Evolutionary conservation across 208 protist species (phyloP).

Genomic region (Angomonas deanei): DNA sequence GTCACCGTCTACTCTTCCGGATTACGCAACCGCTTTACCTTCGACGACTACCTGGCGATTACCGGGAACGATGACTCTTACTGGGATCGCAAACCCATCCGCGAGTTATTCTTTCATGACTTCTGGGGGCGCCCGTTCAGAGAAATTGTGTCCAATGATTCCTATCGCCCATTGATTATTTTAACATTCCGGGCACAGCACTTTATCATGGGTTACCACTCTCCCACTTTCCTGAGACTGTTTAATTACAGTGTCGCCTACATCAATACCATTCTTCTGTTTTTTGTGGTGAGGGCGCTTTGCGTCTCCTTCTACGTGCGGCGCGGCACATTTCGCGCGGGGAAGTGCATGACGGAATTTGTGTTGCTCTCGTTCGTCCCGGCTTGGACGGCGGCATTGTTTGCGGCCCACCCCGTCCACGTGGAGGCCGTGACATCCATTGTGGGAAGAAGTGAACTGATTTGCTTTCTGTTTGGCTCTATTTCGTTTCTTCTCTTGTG

Average conservation of each 20-base stretch:
- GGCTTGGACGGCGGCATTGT: slow-evolving; percentile 42
- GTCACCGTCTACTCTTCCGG: slow-evolving; percentile 26
- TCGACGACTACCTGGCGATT: slow-evolving; percentile 74
- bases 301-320: slow-evolving; percentile 18
- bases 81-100: slow-evolving; percentile 17
- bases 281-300: slow-evolving; percentile 27
- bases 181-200: slow-evolving; percentile 64
- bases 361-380: slow-evolving; percentile 19
- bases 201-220: slow-evolving; percentile 52
- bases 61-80: slow-evolving; percentile 26
- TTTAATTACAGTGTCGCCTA: slow-evolving; percentile 41
- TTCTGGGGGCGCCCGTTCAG: slow-evolving; percentile 59
- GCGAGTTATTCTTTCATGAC: slow-evolving; percentile 42
- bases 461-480: slow-evolving; percentile 65
- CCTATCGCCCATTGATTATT: slow-evolving; percentile 52
- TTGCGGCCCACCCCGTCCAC: slow-evolving; percentile 81
- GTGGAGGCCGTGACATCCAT: slow-evolving; percentile 82
- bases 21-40: slow-evolving; percentile 29
- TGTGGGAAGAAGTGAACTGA: slow-evolving; percentile 72
- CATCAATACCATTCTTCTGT: slow-evolving; percentile 41
- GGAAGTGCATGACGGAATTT: background rate
- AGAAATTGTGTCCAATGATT: slow-evolving; percentile 35
- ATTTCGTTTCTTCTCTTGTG: slow-evolving; percentile 35
- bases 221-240: slow-evolving; percentile 20
- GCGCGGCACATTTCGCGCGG: background rate